Evolutionary conservation across 2,329 filamentous ascomycete genomes (phyloP), one percentile per base, ranked within the genome.

Genomic region (Apiospora saccharicola): DNA sequence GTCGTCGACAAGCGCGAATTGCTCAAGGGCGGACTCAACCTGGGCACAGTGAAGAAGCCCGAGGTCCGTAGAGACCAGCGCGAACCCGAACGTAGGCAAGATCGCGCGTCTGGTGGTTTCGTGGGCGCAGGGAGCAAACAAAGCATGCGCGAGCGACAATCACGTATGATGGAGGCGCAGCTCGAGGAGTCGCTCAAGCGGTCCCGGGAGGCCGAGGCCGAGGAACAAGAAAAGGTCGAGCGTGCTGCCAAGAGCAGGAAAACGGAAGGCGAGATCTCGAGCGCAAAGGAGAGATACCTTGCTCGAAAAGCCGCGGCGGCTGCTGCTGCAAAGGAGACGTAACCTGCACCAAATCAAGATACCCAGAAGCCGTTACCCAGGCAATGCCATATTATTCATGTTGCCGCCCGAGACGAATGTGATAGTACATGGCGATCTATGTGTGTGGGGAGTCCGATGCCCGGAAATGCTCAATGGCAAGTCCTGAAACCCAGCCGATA

Each of bases 1-100:
- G 91, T 96, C 1, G 92, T 94, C 37, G 94, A 97, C 80, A 96
- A 95, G 85, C 87, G 93, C n/a, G 91, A 96, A 80, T 85, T 96
- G 12, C 87, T 97, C 8, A 88, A 85, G 67, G 92, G 93, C 8
- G 94, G 94, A 37, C 86, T 97, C 70, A 97, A 97, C 77, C 83
- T 96, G 24, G 87, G 88, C 69, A 85, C 88, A 0, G 92, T 90
- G 79, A 91, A 91, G 76, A 90, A 90, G 80, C 78, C 80, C 13
- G 83, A 87, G 71, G 80, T 81, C 22, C 75, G 80, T 68, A 77
- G 79, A 69, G 79, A 83, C 30, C 76, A 78, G 26, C 77, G 77
- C 3, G 76, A 79, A 10, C 74, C 76, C 44, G 79, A 79, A 14
- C 78, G 78, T 51, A 72, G 77, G 72, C 76, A 79, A 72, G 78